Conservation (phyloP, 345 rosid genomes). For the Cardamine occulta region DNA sequence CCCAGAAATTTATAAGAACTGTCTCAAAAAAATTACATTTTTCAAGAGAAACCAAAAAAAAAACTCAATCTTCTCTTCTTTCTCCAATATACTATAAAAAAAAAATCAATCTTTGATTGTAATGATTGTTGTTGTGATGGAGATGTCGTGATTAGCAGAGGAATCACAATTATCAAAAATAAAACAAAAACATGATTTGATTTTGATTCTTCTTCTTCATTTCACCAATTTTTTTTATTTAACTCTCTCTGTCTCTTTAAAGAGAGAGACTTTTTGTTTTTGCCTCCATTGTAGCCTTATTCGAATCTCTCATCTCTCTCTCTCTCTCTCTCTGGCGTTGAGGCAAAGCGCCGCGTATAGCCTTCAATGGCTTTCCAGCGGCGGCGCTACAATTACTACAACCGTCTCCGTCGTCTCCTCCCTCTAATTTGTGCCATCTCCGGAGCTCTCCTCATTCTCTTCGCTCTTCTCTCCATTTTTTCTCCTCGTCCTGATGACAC, state of each 20-base stretch:
- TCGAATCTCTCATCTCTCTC: conserved; percentile 26
- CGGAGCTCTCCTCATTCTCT: conserved; percentile 65
- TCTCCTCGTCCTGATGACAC: conserved; percentile 69
- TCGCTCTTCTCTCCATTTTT: conserved; percentile 70
- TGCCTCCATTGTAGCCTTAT: conserved; percentile 26
- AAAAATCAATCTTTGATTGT: conserved; percentile 13
- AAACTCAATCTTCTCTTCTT: not conserved
- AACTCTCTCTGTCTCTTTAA: conserved; percentile 6
- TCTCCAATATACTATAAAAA: not conserved
- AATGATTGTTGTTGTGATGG: conserved; percentile 26
- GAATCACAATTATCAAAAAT: conserved; percentile 1
- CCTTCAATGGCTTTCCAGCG: conserved; percentile 65
- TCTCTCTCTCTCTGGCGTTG: conserved; percentile 20
- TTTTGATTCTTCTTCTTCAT: conserved; percentile 8
- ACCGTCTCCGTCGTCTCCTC: conserved; percentile 57
- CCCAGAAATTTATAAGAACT: conserved; percentile 43
- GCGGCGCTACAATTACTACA: conserved; percentile 66
- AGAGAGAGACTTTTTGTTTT: conserved; percentile 26
- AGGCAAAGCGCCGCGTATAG: conserved; percentile 36
- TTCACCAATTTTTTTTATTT: not conserved
- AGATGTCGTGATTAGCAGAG: conserved; percentile 26
- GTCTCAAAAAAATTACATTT: no score
- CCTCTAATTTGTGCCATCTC: conserved; percentile 58
- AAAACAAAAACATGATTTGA: conserved; percentile 16
- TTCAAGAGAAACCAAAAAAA: not conserved